phyloP scores from a whole-genome alignment of 78 protist species.

The Isochrysis galbana region DNA sequence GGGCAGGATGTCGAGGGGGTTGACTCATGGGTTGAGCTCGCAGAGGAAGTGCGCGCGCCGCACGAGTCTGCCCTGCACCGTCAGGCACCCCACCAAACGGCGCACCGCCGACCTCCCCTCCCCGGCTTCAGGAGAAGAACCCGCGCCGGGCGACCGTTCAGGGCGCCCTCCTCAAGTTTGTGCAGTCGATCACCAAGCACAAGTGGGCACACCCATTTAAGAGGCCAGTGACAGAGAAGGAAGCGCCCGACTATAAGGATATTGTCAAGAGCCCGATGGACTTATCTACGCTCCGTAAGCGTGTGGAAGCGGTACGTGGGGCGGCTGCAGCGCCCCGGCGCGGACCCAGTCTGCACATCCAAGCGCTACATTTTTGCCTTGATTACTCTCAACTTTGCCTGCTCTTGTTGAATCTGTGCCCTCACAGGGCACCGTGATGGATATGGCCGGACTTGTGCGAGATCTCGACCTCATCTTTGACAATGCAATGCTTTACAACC shows the following conservation, averaged over 20 bases:
- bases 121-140: background rate
- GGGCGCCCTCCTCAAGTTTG: background rate
- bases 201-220: conserved; percentile 16
- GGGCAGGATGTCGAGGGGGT: background rate
- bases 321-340: no score
- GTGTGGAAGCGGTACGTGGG: background rate
- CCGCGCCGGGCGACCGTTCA: background rate
- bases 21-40: background rate
- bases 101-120: no score
- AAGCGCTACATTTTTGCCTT: no score
- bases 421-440: background rate
- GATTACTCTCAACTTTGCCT: no score
- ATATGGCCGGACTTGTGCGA: background rate
- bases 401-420: no score
- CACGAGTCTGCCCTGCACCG: no score
- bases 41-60: no score
- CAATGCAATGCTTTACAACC: background rate
- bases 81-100: no score
- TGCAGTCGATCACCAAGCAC: background rate
- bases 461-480: background rate
- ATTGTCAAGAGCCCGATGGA: background rate
- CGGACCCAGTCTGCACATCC: no score
- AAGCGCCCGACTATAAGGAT: background rate
- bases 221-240: background rate
- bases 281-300: background rate